Evolutionary conservation across 208 protist genomes (phyloP).

Genomic region (Angomonas ambiguus): DNA sequence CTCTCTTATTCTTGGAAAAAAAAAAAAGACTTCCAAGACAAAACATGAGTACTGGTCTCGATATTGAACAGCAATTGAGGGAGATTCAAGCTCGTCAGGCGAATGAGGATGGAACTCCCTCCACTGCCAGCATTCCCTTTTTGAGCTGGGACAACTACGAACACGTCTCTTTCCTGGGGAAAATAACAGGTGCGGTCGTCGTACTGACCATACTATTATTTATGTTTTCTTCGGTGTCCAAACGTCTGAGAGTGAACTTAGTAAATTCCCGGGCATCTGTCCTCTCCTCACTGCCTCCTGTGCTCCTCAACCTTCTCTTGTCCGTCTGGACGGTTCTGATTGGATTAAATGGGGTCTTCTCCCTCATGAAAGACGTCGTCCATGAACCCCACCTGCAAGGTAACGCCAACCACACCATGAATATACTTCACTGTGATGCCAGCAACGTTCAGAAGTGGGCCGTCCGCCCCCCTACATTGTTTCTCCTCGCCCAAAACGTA

Average conservation of each 20-base stretch:
- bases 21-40: not conserved
- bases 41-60: slow-evolving; percentile 18
- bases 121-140: slow-evolving; percentile 5
- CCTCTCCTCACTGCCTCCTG: not conserved
- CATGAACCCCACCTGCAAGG: slow-evolving; percentile 18
- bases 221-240: not conserved
- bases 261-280: too few species aligned
- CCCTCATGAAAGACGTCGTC: slow-evolving; percentile 20
- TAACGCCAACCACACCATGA: not conserved
- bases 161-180: not conserved
- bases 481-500: slow-evolving; percentile 28
- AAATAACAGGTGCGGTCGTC: not conserved
- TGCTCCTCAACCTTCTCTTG: slow-evolving; percentile 1
- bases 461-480: slow-evolving; percentile 18
- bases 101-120: slow-evolving; percentile 4
- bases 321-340: slow-evolving; percentile 20
- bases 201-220: slow-evolving; percentile 9
- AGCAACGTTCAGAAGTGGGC: slow-evolving; percentile 18
- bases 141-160: slow-evolving; percentile 7
- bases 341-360: slow-evolving; percentile 14
- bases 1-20: slow-evolving; percentile 3
- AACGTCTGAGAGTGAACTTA: too few species aligned
- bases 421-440: not conserved
- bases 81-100: slow-evolving; percentile 20
- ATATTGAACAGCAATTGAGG: slow-evolving; percentile 47